Percentiles rank a stretch among this genome's conserved stretches.
These are phyloP conservation scores for Fusarium burgessii DNA, from an alignment of 2,329 filamentous ascomycete species.

Conservation along the genomic window DNA sequence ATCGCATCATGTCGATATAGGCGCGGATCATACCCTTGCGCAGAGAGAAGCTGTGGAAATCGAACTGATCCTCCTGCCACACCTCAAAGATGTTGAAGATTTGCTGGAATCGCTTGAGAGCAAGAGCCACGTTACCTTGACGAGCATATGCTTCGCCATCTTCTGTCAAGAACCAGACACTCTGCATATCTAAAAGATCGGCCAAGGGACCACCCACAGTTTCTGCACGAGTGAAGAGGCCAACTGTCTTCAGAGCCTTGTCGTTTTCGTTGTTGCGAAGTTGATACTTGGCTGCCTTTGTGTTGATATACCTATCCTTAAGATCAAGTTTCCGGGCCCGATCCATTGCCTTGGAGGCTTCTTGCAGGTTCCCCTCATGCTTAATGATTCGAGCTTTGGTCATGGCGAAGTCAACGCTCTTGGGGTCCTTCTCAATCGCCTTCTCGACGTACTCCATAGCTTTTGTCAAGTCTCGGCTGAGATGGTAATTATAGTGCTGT, in stretches of 20 bases:
- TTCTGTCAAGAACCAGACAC: constrained; percentile 95
- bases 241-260: constrained; percentile 86
- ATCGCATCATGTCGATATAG: constrained; percentile 95
- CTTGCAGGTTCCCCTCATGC: constrained; percentile 82
- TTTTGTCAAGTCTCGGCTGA: constrained; percentile 85
- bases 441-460: constrained; percentile 86
- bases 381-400: constrained; percentile 96
- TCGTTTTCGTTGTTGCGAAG: constrained; percentile 93
- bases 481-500: constrained; percentile 94
- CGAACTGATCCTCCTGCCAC: constrained; percentile 98
- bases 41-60: constrained; percentile 98
- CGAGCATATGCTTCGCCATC: constrained; percentile 91
- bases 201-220: constrained; percentile 87
- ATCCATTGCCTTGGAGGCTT: constrained; percentile 90
- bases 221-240: constrained; percentile 93
- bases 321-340: constrained; percentile 85
- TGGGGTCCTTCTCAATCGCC: constrained; percentile 81
- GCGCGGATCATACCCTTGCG: constrained; percentile 95
- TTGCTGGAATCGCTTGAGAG: constrained; percentile 90
- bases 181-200: constrained; percentile 98
- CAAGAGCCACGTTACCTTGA: constrained; percentile 83
- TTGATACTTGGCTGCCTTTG: constrained; percentile 97
- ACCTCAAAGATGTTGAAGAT: constrained; percentile 94
- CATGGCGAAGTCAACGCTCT: constrained; percentile 92
- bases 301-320: constrained; percentile 97